Percentiles rank a stretch among this genome's conserved stretches.
Conservation (phyloP, 2,329 filamentous ascomycete genomes). For the Venturia aucupariae region DNA sequence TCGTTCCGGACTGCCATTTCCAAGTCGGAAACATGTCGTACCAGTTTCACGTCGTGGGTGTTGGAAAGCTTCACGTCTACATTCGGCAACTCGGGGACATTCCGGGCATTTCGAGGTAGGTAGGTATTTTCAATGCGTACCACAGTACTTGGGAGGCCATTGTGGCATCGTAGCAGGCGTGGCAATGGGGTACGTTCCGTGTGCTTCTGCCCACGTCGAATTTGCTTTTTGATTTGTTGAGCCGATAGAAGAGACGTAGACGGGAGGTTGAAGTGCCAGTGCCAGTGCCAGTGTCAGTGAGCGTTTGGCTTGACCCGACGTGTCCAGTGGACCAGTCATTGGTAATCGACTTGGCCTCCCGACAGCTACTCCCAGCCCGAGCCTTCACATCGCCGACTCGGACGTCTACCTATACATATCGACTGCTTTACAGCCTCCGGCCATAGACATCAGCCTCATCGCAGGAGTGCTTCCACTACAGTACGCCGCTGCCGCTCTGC, state of each 20-base stretch:
- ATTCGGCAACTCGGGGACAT: neutral
- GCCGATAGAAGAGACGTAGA: neutral
- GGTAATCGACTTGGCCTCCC: neutral
- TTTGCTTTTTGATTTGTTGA: conserved; percentile 8
- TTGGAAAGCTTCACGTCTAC: neutral
- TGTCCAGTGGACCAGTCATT: neutral
- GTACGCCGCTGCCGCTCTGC: neutral
- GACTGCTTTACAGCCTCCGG: neutral
- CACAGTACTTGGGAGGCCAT: too few species aligned
- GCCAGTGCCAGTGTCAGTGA: too few species aligned
- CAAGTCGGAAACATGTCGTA: neutral
- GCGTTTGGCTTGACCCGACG: neutral
- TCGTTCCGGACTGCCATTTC: neutral
- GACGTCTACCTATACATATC: too few species aligned
- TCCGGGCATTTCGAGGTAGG: neutral
- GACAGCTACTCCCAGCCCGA: neutral
- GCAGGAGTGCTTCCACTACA: neutral
- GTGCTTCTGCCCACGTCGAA: neutral
- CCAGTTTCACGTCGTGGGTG: neutral
- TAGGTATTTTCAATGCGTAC: neutral
- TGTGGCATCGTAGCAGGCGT: neutral
- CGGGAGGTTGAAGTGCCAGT: too few species aligned
- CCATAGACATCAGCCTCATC: neutral
- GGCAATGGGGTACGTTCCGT: too few species aligned
- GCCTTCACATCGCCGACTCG: neutral